Evolutionary conservation across 192 early-diverging fungal genomes (phyloP), one percentile per base, ranked within the genome.

Genomic region (Coemansia sp.): DNA sequence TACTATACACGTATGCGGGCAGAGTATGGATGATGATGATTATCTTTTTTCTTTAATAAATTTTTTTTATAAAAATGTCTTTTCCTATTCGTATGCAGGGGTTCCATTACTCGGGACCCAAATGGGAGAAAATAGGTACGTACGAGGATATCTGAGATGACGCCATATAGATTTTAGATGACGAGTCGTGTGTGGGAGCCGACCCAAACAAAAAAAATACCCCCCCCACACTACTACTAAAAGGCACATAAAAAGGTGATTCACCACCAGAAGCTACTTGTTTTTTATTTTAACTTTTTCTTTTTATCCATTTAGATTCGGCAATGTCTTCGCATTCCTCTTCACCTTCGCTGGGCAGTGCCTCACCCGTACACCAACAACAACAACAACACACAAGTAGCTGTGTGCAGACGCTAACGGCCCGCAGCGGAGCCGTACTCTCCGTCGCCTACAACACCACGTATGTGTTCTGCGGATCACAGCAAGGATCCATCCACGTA

Each of bases 391-490:
- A n/a, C n/a, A n/a, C n/a, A n/a, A n/a, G n/a, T n/a, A n/a, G n/a
- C 2, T 43, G 34, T n/a, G 31, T 40, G 23, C 65, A 66, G 42
- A 34, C 28, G 31, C 56, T 66, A 8, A 59, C 55, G n/a, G 50
- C 63, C 3, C 63, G 21, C 4, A 23, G 46, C 11, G 57, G 57
- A 26, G 60, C 90, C 1, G 85, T 89, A 5, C 79, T 92, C 9
- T 85, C 90, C 16, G 63, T 92, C 24, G 89, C 87, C 14, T 83
- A 85, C 11, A 88, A 73, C 28, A 63, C 74, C 38, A 63, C 74
- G 9, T 76, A 86, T 46, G 71, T 92, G 9, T 89, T 90, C 63
- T 88, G 88, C 71, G 90, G 90, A 5, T 84, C 87, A 23, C 89
- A 92, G 67, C 84, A 80, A 31, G 83, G 74, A 48, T 63, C 83